Conservation (phyloP, 129 eudicot genomes). For the Flaveria ramosissima region DNA sequence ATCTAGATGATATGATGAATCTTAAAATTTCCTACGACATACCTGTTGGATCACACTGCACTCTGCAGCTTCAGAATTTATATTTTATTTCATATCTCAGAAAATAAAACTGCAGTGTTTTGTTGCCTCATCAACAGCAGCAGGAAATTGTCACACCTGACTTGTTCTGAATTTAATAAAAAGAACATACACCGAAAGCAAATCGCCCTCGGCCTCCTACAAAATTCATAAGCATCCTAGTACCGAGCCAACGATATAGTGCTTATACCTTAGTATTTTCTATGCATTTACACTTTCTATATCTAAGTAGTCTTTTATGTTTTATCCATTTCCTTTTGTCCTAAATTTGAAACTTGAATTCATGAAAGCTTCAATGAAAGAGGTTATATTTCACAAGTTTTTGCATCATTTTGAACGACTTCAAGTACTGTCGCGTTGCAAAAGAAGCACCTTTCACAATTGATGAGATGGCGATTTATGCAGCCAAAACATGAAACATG, state of each 20-base stretch:
- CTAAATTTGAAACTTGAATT: slow-evolving; percentile 22
- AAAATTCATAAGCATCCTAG: slow-evolving; percentile 34
- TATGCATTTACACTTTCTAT: slow-evolving; percentile 31
- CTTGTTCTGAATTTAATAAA: not conserved
- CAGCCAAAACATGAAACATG: slow-evolving; percentile 89
- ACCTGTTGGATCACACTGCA: slow-evolving; percentile 10
- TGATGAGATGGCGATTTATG: slow-evolving; percentile 89
- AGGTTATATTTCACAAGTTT: slow-evolving; percentile 30
- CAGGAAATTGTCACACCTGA: slow-evolving; percentile 15
- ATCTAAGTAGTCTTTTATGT: slow-evolving; percentile 22
- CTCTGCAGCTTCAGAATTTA: not conserved
- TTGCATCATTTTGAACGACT: slow-evolving; percentile 46
- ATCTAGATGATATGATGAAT: too few species aligned
- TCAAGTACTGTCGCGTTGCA: slow-evolving; percentile 73
- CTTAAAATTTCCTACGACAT: slow-evolving; percentile 1
- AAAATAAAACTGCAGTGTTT: slow-evolving; percentile 5
- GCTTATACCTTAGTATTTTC: slow-evolving; percentile 31
- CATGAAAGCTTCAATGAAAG: slow-evolving; percentile 24
- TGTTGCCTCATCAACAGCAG: slow-evolving; percentile 20
- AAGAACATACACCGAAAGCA: slow-evolving; percentile 9
- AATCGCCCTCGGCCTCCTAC: slow-evolving; percentile 26
- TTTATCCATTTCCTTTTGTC: slow-evolving; percentile 19
- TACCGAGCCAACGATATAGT: slow-evolving; percentile 4
- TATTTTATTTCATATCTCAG: not conserved
- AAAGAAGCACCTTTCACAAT: slow-evolving; percentile 95